Base-by-base conservation (phyloP, 768 basidiomycete genomes). In the Pisolithus marmoratus region DNA sequence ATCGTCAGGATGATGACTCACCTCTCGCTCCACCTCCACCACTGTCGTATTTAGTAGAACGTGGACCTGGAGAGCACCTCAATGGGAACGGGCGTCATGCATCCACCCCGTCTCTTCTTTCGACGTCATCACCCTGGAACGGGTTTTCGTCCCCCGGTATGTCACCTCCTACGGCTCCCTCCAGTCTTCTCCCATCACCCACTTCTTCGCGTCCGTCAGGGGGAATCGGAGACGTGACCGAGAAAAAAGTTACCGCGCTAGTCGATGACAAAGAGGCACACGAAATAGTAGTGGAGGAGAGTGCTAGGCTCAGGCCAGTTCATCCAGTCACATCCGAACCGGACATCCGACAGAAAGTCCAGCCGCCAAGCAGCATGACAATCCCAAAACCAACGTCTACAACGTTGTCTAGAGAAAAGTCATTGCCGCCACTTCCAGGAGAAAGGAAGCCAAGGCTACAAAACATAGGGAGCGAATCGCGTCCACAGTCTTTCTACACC, bases 21-120 rank as follows among this genome's bases (percentile, higher is more conserved):
- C 93, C 90, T 4, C 73, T 96, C 38, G 84, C 88, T 3, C 95
- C 94, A 1, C 95, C 95, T 3, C 95, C 95, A 5, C 87, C 92
- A 5, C 63, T 98, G 48, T 91, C 91, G 0, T 94, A 93, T 70
- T 78, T 97, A 44, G 91, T 92, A 2, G 71, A 69, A 54, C 68
- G 72, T 54, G 74, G 78, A 51, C 78, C 78, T 38, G 75, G 78
- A n/a, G 78, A 81, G 41, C 73, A 74, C 29, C 75, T 81, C 15
- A 56, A 72, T 40, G 64, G 66, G 31, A 68, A 71, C 43, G 73
- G 73, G 46, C 80, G 87, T 5, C 85, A 84, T 60, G 74, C 78
- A 23, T 88, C 89, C 15, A 83, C 84, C 5, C 81, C 84, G 12
- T 88, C 88, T 20, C 70, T 89, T 43, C 80, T 79, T 8, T 83